These are phyloP conservation scores for Lupinus albus DNA, from an alignment of 306 rosid genomes.

Conservation along the genomic window DNA sequence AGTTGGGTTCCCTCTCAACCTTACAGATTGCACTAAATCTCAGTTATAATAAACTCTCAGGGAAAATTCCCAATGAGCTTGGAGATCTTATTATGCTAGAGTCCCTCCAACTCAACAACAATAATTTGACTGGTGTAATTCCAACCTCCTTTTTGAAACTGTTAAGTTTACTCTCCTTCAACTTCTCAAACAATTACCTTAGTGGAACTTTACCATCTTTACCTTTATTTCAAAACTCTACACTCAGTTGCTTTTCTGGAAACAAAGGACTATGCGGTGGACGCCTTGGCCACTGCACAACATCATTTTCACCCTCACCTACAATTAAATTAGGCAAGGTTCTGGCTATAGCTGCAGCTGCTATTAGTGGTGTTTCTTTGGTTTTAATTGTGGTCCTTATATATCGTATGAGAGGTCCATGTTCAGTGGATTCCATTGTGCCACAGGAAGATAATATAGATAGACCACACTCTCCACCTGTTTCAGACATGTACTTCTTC, in stretches of 20 bases:
- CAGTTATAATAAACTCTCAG: conserved; percentile 61
- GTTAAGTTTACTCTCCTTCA: conserved; percentile 62
- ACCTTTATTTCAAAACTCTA: conserved; percentile 61
- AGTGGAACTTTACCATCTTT: conserved; percentile 64
- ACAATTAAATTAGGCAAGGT: conserved; percentile 51
- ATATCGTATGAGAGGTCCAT: conserved; percentile 56
- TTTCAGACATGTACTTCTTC: conserved; percentile 57
- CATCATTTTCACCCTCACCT: conserved; percentile 39
- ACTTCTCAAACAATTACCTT: conserved; percentile 78
- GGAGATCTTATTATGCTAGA: conserved; percentile 67
- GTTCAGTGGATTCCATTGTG: conserved; percentile 43
- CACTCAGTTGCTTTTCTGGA: conserved; percentile 52
- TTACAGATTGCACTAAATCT: conserved; percentile 76
- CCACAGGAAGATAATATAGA: conserved; percentile 48
- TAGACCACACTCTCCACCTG: conserved; percentile 39
- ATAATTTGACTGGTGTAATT: conserved; percentile 63
- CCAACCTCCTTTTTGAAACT: conserved; percentile 55
- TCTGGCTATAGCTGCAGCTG: conserved; percentile 54
- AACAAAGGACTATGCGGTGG: conserved; percentile 76
- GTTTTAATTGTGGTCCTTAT: conserved; percentile 58
- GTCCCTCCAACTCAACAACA: conserved; percentile 67
- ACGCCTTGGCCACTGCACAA: conserved; percentile 51
- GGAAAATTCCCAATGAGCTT: conserved; percentile 57
- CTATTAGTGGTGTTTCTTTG: conserved; percentile 67
- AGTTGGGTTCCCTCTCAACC: conserved; percentile 64